Percentiles rank a stretch among this genome's conserved stretches.
phyloP scores from a whole-genome alignment of 768 basidiomycete genomes.

The Clitopilus passeckerianus region DNA sequence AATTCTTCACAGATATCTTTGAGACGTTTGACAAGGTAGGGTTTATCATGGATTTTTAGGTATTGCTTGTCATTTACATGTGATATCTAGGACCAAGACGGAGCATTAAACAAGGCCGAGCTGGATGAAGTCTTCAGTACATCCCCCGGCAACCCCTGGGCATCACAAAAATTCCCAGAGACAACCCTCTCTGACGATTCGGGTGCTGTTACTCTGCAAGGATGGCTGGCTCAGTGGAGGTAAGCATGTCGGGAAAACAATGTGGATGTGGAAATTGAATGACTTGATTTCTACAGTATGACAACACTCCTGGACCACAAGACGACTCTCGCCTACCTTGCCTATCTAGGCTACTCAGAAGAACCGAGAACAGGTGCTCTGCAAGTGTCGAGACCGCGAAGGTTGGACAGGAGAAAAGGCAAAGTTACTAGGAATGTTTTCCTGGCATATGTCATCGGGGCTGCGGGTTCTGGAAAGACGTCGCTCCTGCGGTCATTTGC shows the following conservation, averaged over 20 bases:
- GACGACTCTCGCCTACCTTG: slow-evolving; percentile 89
- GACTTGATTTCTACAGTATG: slow-evolving; percentile 57
- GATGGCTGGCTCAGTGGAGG: slow-evolving; percentile 99
- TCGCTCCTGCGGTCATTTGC: slow-evolving; percentile 81
- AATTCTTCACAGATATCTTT: slow-evolving; percentile 96
- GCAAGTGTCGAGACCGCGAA: slow-evolving; percentile 79
- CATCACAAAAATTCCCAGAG: slow-evolving; percentile 84
- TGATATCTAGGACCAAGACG: slow-evolving; percentile 79
- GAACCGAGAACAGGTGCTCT: slow-evolving; percentile 80
- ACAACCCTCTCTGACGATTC: slow-evolving; percentile 83
- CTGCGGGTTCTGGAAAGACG: slow-evolving; percentile 95
- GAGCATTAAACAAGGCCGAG: slow-evolving; percentile 79
- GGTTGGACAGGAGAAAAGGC: slow-evolving; percentile 79
- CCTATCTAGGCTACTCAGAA: slow-evolving; percentile 87
- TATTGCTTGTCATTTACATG: background rate
- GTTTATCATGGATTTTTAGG: background rate
- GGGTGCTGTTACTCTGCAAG: slow-evolving; percentile 91
- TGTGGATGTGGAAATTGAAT: background rate
- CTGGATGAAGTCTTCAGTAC: slow-evolving; percentile 89
- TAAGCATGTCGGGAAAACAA: slow-evolving; percentile 26
- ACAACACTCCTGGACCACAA: slow-evolving; percentile 93
- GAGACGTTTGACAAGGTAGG: slow-evolving; percentile 88
- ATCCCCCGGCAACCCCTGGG: slow-evolving; percentile 97
- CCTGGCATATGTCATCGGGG: slow-evolving; percentile 89
- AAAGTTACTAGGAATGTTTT: slow-evolving; percentile 91